phyloP scores from a whole-genome alignment of 2,329 filamentous ascomycete species.

The Aspergillus costaricaensis region DNA sequence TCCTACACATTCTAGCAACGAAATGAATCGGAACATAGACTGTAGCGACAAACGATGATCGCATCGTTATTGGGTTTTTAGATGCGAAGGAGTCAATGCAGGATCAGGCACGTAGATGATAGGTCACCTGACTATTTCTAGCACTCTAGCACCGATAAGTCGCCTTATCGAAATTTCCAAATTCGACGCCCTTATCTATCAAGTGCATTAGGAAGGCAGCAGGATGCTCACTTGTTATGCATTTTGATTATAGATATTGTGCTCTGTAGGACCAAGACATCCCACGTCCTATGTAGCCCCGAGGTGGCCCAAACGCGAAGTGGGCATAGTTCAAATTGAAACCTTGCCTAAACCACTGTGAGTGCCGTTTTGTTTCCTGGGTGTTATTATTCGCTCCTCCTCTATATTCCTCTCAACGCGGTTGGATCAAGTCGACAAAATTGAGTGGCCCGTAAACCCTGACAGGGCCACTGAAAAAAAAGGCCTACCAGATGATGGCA shows the following conservation, averaged over 20 bases:
- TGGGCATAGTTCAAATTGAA: neutral
- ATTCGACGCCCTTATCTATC: neutral
- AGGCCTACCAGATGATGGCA: neutral
- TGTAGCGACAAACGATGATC: neutral
- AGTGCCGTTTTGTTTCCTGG: neutral
- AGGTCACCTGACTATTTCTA: neutral
- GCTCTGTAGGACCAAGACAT: neutral
- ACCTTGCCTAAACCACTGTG: neutral
- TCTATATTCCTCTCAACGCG: neutral
- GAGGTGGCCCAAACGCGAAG: neutral
- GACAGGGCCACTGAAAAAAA: neutral
- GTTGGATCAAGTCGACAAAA: neutral
- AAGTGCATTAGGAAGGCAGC: neutral
- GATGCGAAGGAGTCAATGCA: neutral
- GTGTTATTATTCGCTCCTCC: neutral
- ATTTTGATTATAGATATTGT: neutral
- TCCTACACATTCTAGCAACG: neutral
- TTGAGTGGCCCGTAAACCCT: neutral
- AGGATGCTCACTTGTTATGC: neutral
- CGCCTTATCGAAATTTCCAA: neutral
- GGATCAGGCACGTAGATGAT: neutral
- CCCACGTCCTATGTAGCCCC: neutral
- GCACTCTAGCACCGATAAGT: neutral
- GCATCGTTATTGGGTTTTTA: neutral
- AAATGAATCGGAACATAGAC: neutral